phyloP scores from a whole-genome alignment of 345 rosid genomes.

The Euphorbia tirucalli region DNA sequence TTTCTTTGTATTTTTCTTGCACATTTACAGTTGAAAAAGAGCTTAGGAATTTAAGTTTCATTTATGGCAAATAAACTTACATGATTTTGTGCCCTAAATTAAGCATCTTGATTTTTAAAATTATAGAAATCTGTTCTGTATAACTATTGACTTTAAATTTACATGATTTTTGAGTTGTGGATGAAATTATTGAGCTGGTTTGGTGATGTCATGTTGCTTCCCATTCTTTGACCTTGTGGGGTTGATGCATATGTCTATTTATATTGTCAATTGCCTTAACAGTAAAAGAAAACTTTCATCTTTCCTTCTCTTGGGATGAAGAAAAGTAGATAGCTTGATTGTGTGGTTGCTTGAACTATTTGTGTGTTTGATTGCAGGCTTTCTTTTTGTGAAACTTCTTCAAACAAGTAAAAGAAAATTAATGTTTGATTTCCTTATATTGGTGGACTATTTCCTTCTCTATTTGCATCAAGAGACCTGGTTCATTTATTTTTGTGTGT shows the following conservation, averaged over 20 bases:
- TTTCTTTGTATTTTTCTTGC: constrained; percentile 10
- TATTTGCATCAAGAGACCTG: constrained; percentile 4
- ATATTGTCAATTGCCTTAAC: constrained; percentile 9
- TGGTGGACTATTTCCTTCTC: too few relatives aligned
- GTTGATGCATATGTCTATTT: constrained; percentile 34
- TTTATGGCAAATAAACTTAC: neutral
- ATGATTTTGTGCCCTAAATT: neutral
- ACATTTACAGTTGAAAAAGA: constrained; percentile 16
- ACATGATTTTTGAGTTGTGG: too few relatives aligned
- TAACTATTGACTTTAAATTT: too few relatives aligned
- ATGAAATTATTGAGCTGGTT: constrained; percentile 25
- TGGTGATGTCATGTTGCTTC: constrained; percentile 31
- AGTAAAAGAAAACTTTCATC: constrained; percentile 24
- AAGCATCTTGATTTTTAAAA: too few relatives aligned
- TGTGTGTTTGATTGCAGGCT: too few relatives aligned
- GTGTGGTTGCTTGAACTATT: constrained; percentile 22
- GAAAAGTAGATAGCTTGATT: constrained; percentile 27
- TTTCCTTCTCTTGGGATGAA: constrained; percentile 20
- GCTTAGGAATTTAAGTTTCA: constrained; percentile 16
- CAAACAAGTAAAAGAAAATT: constrained; percentile 26
- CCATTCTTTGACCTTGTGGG: constrained; percentile 33
- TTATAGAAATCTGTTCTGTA: too few relatives aligned
- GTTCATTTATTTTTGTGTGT: too few relatives aligned
- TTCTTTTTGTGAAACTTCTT: too few relatives aligned
- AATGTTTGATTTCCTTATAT: constrained; percentile 21